Percentiles rank a stretch among this genome's conserved stretches.
Conservation (phyloP, 306 rosid genomes). For the Inga laurina region DNA sequence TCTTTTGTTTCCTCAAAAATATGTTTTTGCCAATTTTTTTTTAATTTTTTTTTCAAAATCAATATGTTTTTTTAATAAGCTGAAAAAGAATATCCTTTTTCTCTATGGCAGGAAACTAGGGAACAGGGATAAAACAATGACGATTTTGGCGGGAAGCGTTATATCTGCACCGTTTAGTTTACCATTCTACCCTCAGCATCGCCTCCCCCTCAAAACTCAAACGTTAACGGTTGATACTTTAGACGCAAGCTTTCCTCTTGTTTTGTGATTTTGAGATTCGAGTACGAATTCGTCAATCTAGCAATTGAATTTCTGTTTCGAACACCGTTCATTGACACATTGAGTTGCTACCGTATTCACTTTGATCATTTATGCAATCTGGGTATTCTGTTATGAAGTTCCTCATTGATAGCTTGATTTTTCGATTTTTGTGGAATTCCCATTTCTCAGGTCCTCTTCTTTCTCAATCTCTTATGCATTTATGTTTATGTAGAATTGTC, state of each 20-base stretch:
- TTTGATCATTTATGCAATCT: not conserved
- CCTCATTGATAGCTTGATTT: slow-evolving; percentile 30
- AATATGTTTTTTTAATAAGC: too few relatives aligned
- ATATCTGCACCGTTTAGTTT: slow-evolving; percentile 12
- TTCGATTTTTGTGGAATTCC: slow-evolving; percentile 43
- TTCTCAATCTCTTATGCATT: not conserved
- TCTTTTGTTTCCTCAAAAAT: too few relatives aligned
- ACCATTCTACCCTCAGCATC: slow-evolving; percentile 14
- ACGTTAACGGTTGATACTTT: not conserved
- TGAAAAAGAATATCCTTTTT: not conserved
- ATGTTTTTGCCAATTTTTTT: too few relatives aligned
- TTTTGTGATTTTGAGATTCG: not conserved
- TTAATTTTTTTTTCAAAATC: too few relatives aligned
- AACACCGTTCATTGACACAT: not conserved
- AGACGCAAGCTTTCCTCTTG: not conserved
- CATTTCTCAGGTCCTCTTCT: slow-evolving; percentile 40
- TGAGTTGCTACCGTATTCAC: not conserved
- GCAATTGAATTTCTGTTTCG: not conserved
- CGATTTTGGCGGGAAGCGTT: slow-evolving; percentile 42
- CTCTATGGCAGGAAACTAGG: not conserved
- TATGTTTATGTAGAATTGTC: not conserved
- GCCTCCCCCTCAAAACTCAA: not conserved
- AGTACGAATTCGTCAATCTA: not conserved
- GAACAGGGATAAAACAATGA: not conserved
- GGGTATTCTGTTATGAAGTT: slow-evolving; percentile 50